Conservation (phyloP, 176 grass and related monocot species). For the Oryza glaberrima region DNA sequence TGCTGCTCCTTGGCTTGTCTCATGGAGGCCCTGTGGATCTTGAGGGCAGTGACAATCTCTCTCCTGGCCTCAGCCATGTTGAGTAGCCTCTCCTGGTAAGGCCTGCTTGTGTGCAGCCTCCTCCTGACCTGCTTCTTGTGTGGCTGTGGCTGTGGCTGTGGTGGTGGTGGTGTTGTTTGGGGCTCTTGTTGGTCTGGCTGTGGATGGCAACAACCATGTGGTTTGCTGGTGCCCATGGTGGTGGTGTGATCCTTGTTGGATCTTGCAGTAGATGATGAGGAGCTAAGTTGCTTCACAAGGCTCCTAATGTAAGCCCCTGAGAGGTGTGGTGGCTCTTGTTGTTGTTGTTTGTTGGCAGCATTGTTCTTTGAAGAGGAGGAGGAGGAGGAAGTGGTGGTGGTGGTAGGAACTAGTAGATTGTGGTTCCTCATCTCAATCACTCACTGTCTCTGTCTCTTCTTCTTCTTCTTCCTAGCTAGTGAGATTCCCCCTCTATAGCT, state of each 20-base stretch:
- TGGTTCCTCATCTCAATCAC: slow-evolving; percentile 60
- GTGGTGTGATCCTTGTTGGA: slow-evolving; percentile 40
- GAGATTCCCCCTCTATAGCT: slow-evolving; percentile 33
- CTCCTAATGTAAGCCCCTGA: slow-evolving; percentile 91
- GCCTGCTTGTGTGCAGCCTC: slow-evolving; percentile 86
- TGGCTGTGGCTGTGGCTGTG: slow-evolving; percentile 38
- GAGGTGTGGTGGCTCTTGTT: slow-evolving; percentile 68
- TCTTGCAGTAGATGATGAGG: slow-evolving; percentile 66
- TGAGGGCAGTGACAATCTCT: slow-evolving; percentile 93
- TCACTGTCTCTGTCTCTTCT: neutral
- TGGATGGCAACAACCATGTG: slow-evolving; percentile 32
- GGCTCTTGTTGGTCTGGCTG: slow-evolving; percentile 13
- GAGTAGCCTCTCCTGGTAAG: slow-evolving; percentile 88
- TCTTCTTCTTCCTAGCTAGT: slow-evolving; percentile 25
- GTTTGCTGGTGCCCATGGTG: slow-evolving; percentile 59
- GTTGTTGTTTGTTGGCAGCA: slow-evolving; percentile 39
- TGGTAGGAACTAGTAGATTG: slow-evolving; percentile 52
- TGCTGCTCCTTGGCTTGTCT: slow-evolving; percentile 87
- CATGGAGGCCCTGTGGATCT: slow-evolving; percentile 93
- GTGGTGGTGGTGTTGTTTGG: slow-evolving; percentile 4
- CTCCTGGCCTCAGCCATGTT: slow-evolving; percentile 98
- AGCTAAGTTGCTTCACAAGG: slow-evolving; percentile 91
- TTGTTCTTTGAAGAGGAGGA: slow-evolving; percentile 56
- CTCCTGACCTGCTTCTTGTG: slow-evolving; percentile 97
- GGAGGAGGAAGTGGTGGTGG: neutral